phyloP scores from a whole-genome alignment of 345 rosid species.

The Cardiospermum halicacabum region DNA sequence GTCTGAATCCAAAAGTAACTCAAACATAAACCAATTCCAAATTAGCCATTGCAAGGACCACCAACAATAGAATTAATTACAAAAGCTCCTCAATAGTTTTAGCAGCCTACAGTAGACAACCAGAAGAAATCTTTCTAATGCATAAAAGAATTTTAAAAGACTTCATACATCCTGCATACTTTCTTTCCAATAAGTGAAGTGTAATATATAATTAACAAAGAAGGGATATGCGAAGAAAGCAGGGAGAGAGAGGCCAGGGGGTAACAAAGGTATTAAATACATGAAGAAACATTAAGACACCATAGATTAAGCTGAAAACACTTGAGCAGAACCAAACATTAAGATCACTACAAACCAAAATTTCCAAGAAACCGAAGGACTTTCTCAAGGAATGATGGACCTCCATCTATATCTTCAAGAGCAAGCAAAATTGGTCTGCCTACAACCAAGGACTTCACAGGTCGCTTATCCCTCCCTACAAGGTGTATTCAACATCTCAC shows the following conservation, averaged over 20 bases:
- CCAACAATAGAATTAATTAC: neutral
- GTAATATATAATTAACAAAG: neutral
- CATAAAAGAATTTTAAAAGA: neutral
- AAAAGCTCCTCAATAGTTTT: neutral
- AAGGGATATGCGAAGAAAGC: neutral
- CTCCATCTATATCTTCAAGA: slow-evolving; percentile 97
- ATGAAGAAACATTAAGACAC: neutral
- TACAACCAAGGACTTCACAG: slow-evolving; percentile 90
- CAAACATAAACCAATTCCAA: neutral
- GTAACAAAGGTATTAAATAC: neutral
- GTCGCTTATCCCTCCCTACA: slow-evolving; percentile 92
- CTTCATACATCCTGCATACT: neutral
- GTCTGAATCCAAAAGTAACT: neutral
- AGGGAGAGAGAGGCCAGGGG: no score
- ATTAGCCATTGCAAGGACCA: neutral
- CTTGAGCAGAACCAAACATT: neutral
- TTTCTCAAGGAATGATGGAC: slow-evolving; percentile 98
- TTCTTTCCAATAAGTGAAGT: neutral
- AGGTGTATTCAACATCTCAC: slow-evolving; percentile 9
- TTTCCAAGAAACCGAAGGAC: slow-evolving; percentile 93
- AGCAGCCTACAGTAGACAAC: neutral
- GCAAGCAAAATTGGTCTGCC: slow-evolving; percentile 99
- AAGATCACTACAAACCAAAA: slow-evolving; percentile 54
- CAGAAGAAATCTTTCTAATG: neutral
- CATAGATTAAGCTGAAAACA: neutral